These are phyloP conservation scores for Leccinum pellstonianum DNA, from an alignment of 768 basidiomycete species.

Conservation along the genomic window DNA sequence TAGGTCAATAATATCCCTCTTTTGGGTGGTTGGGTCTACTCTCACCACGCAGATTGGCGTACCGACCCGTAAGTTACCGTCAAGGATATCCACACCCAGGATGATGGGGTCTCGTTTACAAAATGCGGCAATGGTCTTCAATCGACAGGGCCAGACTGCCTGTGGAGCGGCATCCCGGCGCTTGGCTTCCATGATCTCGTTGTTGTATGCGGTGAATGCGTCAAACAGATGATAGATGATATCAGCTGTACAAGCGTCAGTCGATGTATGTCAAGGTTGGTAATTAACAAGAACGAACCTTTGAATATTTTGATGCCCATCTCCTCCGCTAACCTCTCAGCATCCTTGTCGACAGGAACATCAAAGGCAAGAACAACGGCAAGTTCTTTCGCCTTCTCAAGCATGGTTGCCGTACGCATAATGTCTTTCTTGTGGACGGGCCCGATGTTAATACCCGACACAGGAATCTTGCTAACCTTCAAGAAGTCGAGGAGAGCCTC, in stretches of 20 bases:
- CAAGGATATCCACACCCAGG: constrained; percentile 92
- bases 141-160: constrained; percentile 94
- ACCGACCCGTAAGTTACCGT: constrained; percentile 86
- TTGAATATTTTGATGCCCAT: constrained; percentile 93
- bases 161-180: constrained; percentile 88
- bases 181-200: constrained; percentile 90
- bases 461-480: constrained; percentile 92
- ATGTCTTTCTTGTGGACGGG: constrained; percentile 95
- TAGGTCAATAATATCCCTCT: constrained; percentile 87
- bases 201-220: constrained; percentile 91
- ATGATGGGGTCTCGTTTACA: constrained; percentile 98
- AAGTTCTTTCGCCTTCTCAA: constrained; percentile 94
- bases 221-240: constrained; percentile 99
- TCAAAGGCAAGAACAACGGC: constrained; percentile 97
- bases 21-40: constrained; percentile 80
- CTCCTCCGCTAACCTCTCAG: constrained; percentile 87
- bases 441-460: constrained; percentile 96
- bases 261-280: background rate
- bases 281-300: constrained; percentile 48
- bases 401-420: constrained; percentile 89
- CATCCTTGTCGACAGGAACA: constrained; percentile 90
- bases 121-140: constrained; percentile 92
- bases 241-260: constrained; percentile 59
- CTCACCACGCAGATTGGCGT: constrained; percentile 96
- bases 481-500: constrained; percentile 97